phyloP scores from a whole-genome alignment of 2,329 filamentous ascomycete genomes.

The Alternaria triticimaculans region DNA sequence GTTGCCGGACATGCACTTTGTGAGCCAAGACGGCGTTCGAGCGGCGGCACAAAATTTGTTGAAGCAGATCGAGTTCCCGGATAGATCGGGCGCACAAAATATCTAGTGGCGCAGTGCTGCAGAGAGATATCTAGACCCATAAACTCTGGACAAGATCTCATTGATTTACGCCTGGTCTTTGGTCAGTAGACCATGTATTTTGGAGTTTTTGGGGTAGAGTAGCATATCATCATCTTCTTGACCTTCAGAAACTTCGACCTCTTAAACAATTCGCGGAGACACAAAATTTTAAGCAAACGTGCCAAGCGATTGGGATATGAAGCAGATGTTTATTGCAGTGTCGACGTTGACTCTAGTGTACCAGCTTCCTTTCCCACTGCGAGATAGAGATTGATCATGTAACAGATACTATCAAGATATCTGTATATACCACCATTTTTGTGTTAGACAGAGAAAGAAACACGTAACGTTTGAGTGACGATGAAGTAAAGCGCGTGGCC shows the following conservation, averaged over 20 bases:
- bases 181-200: background rate
- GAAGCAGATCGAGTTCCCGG: background rate
- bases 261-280: background rate
- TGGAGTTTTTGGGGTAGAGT: background rate
- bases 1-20: slow-evolving; percentile 13
- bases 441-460: background rate
- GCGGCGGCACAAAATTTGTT: background rate
- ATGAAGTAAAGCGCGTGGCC: background rate
- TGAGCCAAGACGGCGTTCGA: background rate
- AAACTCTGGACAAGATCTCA: background rate
- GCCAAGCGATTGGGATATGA: background rate
- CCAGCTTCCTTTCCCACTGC: background rate
- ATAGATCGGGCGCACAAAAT: background rate
- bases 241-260: background rate
- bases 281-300: background rate
- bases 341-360: background rate
- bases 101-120: background rate
- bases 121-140: background rate
- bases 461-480: background rate
- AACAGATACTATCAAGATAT: background rate
- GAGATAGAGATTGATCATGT: background rate
- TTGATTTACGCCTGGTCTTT: background rate
- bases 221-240: background rate
- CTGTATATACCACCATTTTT: background rate
- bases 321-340: background rate